Percentiles rank a stretch among this genome's conserved stretches.
Evolutionary conservation across 441 rosid species (phyloP).

Genomic region (Geranium incanum): DNA sequence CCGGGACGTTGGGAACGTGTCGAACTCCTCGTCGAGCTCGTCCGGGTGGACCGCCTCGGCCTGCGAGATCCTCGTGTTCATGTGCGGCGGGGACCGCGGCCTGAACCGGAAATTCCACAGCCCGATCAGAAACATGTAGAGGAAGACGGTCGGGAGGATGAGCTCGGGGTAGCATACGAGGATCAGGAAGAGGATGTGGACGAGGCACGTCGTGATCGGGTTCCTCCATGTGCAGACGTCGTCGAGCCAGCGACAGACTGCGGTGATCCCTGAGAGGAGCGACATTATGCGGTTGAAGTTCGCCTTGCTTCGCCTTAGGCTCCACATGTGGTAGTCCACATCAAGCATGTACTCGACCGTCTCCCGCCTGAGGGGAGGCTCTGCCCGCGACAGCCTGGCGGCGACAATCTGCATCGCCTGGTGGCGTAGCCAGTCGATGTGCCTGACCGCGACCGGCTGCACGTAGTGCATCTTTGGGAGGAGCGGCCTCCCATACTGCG

Average conservation of each 20-base stretch:
- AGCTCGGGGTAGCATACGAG: slow-evolving; percentile 82
- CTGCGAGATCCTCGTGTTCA: slow-evolving; percentile 84
- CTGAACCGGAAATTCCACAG: slow-evolving; percentile 81
- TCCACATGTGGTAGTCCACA: slow-evolving; percentile 82
- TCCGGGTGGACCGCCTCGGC: slow-evolving; percentile 76
- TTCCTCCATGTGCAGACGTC: slow-evolving; percentile 80
- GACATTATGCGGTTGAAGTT: slow-evolving; percentile 77
- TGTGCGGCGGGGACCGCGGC: slow-evolving; percentile 86
- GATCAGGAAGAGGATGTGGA: slow-evolving; percentile 77
- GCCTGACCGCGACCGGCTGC: slow-evolving; percentile 72
- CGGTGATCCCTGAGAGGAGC: slow-evolving; percentile 67
- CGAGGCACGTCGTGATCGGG: slow-evolving; percentile 74
- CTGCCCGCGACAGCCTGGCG: slow-evolving; percentile 71
- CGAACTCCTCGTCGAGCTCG: slow-evolving; percentile 91
- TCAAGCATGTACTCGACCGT: slow-evolving; percentile 90
- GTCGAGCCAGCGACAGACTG: slow-evolving; percentile 66
- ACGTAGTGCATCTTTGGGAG: slow-evolving; percentile 88
- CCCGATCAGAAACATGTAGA: slow-evolving; percentile 87
- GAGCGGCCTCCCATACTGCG: slow-evolving; percentile 60
- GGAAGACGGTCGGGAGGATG: slow-evolving; percentile 71
- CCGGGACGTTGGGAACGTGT: slow-evolving; percentile 70
- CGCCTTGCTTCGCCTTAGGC: slow-evolving; percentile 87
- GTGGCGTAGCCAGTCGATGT: slow-evolving; percentile 78
- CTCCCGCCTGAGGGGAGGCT: slow-evolving; percentile 81
- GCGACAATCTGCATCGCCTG: slow-evolving; percentile 84